These are phyloP conservation scores for Pythium rishiriense DNA, from an alignment of 352 stramenopile species.

Conservation along the genomic window DNA sequence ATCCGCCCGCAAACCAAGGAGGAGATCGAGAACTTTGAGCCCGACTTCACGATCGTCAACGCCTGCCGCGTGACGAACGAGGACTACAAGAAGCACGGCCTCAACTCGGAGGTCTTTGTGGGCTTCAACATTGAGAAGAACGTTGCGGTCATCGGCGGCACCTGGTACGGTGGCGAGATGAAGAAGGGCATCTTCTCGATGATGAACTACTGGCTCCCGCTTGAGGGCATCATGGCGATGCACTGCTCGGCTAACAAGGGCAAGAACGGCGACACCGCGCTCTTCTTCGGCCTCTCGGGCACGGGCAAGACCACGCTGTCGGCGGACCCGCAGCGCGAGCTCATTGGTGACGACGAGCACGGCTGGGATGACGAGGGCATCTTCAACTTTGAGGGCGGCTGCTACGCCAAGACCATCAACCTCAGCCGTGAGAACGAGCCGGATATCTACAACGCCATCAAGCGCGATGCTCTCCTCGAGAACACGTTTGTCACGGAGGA, in stretches of 20 bases:
- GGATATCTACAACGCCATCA: conserved; percentile 90
- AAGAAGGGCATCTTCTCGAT: conserved; percentile 76
- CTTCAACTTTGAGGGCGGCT: conserved; percentile 98
- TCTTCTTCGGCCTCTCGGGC: conserved; percentile 68
- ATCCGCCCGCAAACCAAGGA: conserved; percentile 60
- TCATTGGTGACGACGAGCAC: conserved; percentile 94
- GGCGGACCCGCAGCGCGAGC: conserved; percentile 80
- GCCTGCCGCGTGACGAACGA: conserved; percentile 59
- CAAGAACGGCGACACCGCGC: conserved; percentile 41
- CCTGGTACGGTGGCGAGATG: conserved; percentile 67
- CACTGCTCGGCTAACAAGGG: conserved; percentile 63
- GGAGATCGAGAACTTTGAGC: conserved; percentile 42
- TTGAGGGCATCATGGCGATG: conserved; percentile 65
- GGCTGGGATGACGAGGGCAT: conserved; percentile 80
- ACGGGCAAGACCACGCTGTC: conserved; percentile 93
- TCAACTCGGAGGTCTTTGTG: conserved; percentile 64
- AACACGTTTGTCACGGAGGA: conserved; percentile 47
- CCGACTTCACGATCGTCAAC: conserved; percentile 72
- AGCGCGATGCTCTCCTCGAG: conserved; percentile 48
- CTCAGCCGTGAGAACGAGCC: conserved; percentile 92
- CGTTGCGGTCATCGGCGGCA: conserved; percentile 58
- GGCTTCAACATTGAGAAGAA: conserved; percentile 73
- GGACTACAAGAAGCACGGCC: conserved; percentile 50
- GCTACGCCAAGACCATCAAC: conserved; percentile 97
- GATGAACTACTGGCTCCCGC: conserved; percentile 68